These are phyloP conservation scores for Ricinus communis DNA, from an alignment of 345 rosid species.

Conservation along the genomic window DNA sequence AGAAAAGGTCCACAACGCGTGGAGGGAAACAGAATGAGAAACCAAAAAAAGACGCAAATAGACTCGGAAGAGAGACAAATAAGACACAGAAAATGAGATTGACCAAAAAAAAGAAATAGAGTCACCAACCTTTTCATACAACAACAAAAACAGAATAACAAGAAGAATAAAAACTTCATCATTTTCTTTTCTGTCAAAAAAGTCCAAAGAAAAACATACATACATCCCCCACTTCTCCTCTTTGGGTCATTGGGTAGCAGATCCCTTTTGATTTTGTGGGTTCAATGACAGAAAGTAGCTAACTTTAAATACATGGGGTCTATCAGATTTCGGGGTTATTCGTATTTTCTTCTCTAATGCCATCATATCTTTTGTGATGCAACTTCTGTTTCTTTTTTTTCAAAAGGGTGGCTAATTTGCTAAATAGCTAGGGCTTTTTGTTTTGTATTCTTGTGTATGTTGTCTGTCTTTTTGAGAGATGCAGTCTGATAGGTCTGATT, in stretches of 20 bases:
- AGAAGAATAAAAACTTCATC: background rate
- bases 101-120: constrained; percentile 1
- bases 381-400: constrained; percentile 3
- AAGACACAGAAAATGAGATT: constrained; percentile 7
- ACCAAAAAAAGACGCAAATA: background rate
- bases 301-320: constrained; percentile 33
- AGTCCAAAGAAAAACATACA: background rate
- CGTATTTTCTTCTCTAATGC: constrained; percentile 26
- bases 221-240: background rate
- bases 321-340: constrained; percentile 43
- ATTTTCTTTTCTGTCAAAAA: background rate
- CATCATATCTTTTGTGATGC: constrained; percentile 15
- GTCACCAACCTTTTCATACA: background rate
- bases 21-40: no score
- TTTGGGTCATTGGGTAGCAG: constrained; percentile 14
- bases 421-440: constrained; percentile 13
- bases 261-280: constrained; percentile 20
- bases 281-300: background rate
- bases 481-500: constrained; percentile 57
- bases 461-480: constrained; percentile 28
- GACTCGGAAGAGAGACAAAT: background rate
- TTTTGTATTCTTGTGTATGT: constrained; percentile 11
- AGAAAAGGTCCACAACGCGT: no score
- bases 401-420: background rate
- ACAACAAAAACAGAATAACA: background rate